Evolutionary conservation across 2,329 filamentous ascomycete species (phyloP).

Genomic region (Capronia epimyces): DNA sequence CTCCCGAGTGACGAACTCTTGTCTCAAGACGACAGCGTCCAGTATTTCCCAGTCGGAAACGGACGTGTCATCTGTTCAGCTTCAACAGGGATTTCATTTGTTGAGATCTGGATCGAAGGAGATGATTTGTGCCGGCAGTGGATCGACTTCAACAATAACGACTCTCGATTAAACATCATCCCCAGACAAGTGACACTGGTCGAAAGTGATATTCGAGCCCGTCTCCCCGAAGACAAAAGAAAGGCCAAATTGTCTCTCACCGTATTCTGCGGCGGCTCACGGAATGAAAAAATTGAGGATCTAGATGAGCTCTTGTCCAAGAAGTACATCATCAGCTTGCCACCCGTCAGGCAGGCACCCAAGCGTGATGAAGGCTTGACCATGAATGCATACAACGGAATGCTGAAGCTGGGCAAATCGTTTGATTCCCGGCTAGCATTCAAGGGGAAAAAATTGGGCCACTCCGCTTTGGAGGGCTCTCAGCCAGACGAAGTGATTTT

Average conservation of each 20-base stretch:
- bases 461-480: constrained; percentile 65
- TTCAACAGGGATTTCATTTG: constrained; percentile 72
- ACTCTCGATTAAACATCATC: constrained; percentile 50
- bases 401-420: constrained; percentile 24
- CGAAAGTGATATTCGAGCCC: constrained; percentile 66
- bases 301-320: constrained; percentile 66
- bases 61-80: constrained; percentile 72
- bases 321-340: constrained; percentile 65
- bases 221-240: constrained; percentile 66
- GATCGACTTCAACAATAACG: constrained; percentile 69
- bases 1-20: constrained; percentile 67
- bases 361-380: constrained; percentile 28
- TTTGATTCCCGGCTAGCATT: constrained; percentile 58
- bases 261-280: constrained; percentile 70
- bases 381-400: constrained; percentile 26
- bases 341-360: constrained; percentile 49
- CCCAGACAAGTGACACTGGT: constrained; percentile 69
- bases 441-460: constrained; percentile 67
- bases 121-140: constrained; percentile 74
- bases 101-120: constrained; percentile 76
- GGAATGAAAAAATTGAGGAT: constrained; percentile 71
- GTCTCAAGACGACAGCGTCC: constrained; percentile 65
- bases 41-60: constrained; percentile 78
- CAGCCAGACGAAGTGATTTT: constrained; percentile 68
- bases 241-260: constrained; percentile 65